Percentiles rank a stretch among this genome's conserved stretches.
Conservation (phyloP, 306 rosid species). For the Aeschynomene evenia region DNA sequence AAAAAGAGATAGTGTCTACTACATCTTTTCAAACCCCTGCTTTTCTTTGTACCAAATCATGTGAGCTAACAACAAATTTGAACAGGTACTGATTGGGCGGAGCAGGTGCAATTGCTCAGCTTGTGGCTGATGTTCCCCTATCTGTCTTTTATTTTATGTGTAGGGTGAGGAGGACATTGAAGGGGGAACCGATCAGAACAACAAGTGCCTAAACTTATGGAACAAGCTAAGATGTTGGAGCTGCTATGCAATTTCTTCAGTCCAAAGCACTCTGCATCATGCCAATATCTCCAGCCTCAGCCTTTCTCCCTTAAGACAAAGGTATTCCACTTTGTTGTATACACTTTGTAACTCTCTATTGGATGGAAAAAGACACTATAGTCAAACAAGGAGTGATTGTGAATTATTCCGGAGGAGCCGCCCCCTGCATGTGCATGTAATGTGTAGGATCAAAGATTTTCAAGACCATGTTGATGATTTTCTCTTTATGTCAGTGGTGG, state of each 20-base stretch:
- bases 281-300: conserved; percentile 94
- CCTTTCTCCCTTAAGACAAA: conserved; percentile 33
- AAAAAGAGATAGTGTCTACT: too few species aligned
- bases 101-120: conserved; percentile 98
- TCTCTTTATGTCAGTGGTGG: conserved; percentile 50
- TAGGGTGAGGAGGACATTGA: conserved; percentile 75
- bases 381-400: conserved; percentile 45
- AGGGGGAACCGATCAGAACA: conserved; percentile 69
- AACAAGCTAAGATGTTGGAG: conserved; percentile 96
- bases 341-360: conserved; percentile 29
- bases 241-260: conserved; percentile 97
- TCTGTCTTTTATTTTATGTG: conserved; percentile 32
- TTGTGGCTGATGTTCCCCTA: conserved; percentile 89
- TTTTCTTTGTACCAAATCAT: too few species aligned
- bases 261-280: conserved; percentile 96
- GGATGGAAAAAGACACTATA: conserved; percentile 26
- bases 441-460: conserved; percentile 42
- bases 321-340: conserved; percentile 23
- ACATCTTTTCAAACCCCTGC: too few species aligned
- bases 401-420: conserved; percentile 37
- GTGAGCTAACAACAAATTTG: too few species aligned
- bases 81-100: conserved; percentile 95
- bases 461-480: conserved; percentile 45
- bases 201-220: conserved; percentile 95
- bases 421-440: conserved; percentile 34